These are phyloP conservation scores for Cornus suecica DNA, from an alignment of 148 eudicot species.

Conservation along the genomic window DNA sequence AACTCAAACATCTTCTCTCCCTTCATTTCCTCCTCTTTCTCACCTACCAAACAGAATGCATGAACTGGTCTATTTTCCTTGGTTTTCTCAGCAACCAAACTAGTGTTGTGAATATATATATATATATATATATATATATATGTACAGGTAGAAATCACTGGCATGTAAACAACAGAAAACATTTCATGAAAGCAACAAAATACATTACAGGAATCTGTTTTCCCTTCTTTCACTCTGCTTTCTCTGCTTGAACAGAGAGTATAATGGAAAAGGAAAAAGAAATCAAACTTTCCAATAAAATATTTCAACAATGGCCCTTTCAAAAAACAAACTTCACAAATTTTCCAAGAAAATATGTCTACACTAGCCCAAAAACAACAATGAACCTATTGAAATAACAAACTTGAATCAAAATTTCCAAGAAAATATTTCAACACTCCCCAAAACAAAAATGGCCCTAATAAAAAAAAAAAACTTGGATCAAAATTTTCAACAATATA, in stretches of 20 bases:
- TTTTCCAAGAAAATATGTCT: too few relatives aligned
- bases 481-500: too few relatives aligned
- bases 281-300: neutral
- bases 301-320: neutral
- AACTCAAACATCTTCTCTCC: neutral
- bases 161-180: too few relatives aligned
- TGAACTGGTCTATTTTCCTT: neutral
- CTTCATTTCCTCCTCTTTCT: neutral
- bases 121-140: too few relatives aligned
- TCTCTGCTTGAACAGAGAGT: neutral
- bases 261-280: neutral
- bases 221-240: neutral
- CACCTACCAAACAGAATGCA: neutral
- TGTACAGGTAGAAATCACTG: too few relatives aligned
- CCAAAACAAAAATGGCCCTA: neutral
- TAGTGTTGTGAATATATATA: too few relatives aligned
- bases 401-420: neutral
- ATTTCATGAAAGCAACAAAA: too few relatives aligned
- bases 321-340: neutral
- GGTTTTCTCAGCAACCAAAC: neutral
- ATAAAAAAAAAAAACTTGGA: neutral
- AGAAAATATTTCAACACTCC: too few relatives aligned
- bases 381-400: neutral
- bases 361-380: neutral
- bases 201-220: neutral